Conservation (phyloP, 495 filamentous ascomycete genomes). For the Tuber aestivum region DNA sequence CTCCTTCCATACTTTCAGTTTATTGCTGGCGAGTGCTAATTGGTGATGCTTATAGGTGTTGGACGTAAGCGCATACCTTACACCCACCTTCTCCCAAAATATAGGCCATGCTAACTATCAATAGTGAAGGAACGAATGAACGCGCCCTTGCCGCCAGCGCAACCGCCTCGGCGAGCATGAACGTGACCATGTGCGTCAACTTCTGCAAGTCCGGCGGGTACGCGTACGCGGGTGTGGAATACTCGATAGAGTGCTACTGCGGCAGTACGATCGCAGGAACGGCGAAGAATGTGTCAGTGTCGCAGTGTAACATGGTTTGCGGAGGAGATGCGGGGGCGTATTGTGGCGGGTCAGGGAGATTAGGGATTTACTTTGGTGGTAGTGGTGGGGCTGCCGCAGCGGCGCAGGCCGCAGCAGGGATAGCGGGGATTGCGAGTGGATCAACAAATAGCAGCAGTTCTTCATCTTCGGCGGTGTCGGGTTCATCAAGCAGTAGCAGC, state of each 20-base stretch:
- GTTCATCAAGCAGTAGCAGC: background rate
- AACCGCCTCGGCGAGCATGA: slow-evolving; percentile 16
- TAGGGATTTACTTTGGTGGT: slow-evolving; percentile 14
- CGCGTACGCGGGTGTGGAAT: slow-evolving; percentile 46
- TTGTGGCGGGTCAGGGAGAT: slow-evolving; percentile 22
- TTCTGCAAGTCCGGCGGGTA: slow-evolving; percentile 45
- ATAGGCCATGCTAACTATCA: slow-evolving; percentile 30
- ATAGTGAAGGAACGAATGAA: slow-evolving; percentile 49
- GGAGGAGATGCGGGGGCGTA: slow-evolving; percentile 20
- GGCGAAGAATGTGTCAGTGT: slow-evolving; percentile 1
- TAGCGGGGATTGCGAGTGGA: background rate
- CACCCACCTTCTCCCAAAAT: background rate
- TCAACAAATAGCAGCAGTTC: background rate
- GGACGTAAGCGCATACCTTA: slow-evolving; percentile 12
- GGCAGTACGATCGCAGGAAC: slow-evolving; percentile 32
- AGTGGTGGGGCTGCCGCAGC: background rate
- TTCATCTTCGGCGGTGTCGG: background rate
- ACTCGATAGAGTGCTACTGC: slow-evolving; percentile 44
- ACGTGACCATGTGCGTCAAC: slow-evolving; percentile 50
- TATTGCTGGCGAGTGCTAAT: background rate
- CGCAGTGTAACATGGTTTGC: slow-evolving; percentile 32
- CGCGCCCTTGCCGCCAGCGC: slow-evolving; percentile 49
- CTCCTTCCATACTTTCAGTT: too few species aligned
- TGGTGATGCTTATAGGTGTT: slow-evolving; percentile 9
- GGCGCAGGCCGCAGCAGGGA: background rate